Base-by-base conservation (phyloP, 805 yeast genomes). In the Spathaspora arborariae region DNA sequence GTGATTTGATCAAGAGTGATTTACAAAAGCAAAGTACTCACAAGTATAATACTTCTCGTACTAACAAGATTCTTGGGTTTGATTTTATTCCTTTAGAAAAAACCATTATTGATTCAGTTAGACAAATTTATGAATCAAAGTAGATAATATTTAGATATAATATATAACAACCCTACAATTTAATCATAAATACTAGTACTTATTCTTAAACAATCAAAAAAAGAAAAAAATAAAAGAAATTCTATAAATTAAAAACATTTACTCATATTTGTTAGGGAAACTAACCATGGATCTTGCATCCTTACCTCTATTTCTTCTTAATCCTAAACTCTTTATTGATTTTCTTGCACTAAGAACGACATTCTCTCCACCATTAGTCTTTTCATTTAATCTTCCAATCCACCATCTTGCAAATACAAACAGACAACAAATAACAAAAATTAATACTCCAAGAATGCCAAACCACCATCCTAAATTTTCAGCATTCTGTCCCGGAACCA, bases 401-500 rank as follows among this genome's bases (percentile, higher is more conserved):
- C 63, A 63, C 22, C 52, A 36, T 34, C 56, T 55, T 5, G 63
- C 61, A 26, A 56, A 34, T 3, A 49, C 5, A 27, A 62, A 51
- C 41, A 50, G 51, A n/a, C 2, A 37, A 5, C 13, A 48, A n/a
- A 61, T 55, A 34, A 63, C 47, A 15, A 44, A 46, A 35, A 55
- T 48, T 62, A 64, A 62, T 2, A 60, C 62, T 2, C 66, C 68
- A 35, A 64, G 26, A 44, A 64, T 62, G 4, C 67, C 68, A 30
- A 62, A 63, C 39, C 60, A 64, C 68, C 68, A 64, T 9, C 44
- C 43, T 10, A 57, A 51, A 39, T 66, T 68, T 2, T 53, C 74
- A 11, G 55, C 69, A 19, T 45, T 56, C 45, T 77, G 67, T 22
- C 97, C 97, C 0, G 97, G 97, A 22, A 92, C 86, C 10, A 56